Evolutionary conservation across 2,329 filamentous ascomycete genomes (phyloP), one percentile per base, ranked within the genome.

Genomic region (Ceratocystis alfenasii): DNA sequence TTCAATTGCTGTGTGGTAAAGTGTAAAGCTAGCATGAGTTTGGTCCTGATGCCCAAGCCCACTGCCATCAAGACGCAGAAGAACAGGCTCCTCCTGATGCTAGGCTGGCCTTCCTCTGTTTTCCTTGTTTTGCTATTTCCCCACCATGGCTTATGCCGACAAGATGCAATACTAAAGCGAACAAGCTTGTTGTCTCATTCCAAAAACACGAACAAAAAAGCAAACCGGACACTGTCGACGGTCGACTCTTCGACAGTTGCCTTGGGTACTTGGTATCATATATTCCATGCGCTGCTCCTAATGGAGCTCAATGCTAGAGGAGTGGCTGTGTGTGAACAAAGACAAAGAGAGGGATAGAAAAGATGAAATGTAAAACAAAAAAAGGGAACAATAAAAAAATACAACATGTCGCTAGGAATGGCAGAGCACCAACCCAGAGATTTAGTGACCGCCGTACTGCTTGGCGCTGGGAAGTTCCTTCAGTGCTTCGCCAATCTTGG

Each of bases 401-500:
- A 62, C n/a, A 50, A 60, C 36, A 48, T 57, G 22, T 44, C 36
- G n/a, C 41, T 44, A 46, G 41, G n/a, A 63, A 46, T 36, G 50
- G 44, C 63, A 45, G 45, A 41, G 41, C 25, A 10, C 28, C 41
- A 15, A 57, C n/a, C 15, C 12, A 15, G 30, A 45, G 17, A 36
- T 63, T 71, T 73, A 78, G 70, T 78, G 77, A 33, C 63, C 65
- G 55, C 71, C 74, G 57, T 73, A 70, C 70, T 76, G 75, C 69
- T 75, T 73, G n/a, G 74, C 75, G 28, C 72, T 85, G 1, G 92
- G 91, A 64, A 99, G 81, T 76, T 96, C 92, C 70, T 82, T 80
- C 72, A 96, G 81, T 15, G 93, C 87, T 73, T 92, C 86, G 69
- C 85, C 82, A 73, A 99, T 95, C 72, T 94, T 93, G 64, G 75